Conservation (phyloP, 345 rosid genomes). For the Ricinus communis region DNA sequence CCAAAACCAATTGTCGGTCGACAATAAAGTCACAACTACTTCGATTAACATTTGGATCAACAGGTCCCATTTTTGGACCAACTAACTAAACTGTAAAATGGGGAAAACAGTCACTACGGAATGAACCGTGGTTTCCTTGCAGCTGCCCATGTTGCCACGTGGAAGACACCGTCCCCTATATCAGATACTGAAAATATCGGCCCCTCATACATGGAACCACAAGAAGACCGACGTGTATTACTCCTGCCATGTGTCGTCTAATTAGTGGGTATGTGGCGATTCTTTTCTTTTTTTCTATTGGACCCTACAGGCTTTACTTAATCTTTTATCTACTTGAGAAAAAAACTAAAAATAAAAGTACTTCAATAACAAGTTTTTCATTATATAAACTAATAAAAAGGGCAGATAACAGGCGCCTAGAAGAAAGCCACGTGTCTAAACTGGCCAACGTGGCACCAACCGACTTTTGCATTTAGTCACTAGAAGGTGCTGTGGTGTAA, state of each 20-base stretch:
- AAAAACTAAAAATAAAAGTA: no score
- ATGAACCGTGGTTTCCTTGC: not conserved
- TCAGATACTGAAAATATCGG: no score
- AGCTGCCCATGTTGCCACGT: not conserved
- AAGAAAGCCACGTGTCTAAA: not conserved
- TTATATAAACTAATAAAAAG: no score
- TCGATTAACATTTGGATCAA: not conserved
- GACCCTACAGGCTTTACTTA: no score
- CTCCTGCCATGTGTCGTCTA: no score
- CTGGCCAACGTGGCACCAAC: not conserved
- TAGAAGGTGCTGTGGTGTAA: not conserved
- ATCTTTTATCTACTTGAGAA: no score
- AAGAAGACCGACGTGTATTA: no score
- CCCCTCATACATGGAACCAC: no score
- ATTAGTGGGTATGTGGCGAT: no score
- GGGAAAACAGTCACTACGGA: not conserved
- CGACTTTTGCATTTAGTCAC: not conserved
- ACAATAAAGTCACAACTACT: not conserved
- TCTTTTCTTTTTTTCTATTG: no score
- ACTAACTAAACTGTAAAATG: constrained; percentile 7
- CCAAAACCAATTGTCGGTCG: constrained; percentile 2
- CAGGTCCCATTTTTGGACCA: not conserved
- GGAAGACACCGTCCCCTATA: not conserved
- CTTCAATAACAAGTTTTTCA: no score
- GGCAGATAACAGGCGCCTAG: not conserved